phyloP scores from a whole-genome alignment of 2,329 filamentous ascomycete genomes.

The Fusarium udum region DNA sequence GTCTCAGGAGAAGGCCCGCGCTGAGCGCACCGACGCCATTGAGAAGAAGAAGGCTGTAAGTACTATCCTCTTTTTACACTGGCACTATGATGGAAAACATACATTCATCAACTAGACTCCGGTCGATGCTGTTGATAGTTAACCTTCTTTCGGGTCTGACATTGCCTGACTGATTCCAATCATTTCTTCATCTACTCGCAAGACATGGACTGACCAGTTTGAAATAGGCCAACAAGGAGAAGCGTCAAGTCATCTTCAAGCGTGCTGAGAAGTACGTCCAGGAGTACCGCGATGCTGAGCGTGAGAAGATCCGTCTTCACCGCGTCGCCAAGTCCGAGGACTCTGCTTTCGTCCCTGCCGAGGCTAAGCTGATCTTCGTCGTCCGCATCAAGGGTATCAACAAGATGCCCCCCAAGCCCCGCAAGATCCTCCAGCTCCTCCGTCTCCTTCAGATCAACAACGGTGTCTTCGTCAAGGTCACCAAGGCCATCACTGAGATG shows the following conservation, averaged over 20 bases:
- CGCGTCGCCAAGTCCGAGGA: conserved; percentile 92
- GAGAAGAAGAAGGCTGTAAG: conserved; percentile 93
- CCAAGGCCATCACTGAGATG: conserved; percentile 98
- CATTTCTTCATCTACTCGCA: conserved; percentile 26
- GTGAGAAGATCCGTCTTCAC: conserved; percentile 94
- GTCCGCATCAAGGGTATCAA: conserved; percentile 99
- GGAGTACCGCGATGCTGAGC: conserved; percentile 98
- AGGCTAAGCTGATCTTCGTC: conserved; percentile 97
- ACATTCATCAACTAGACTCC: conserved; percentile 88
- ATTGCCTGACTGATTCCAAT: conserved; percentile 46
- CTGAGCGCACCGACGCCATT: conserved; percentile 80
- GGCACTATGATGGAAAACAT: conserved; percentile 87
- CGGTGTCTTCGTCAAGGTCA: conserved; percentile 96
- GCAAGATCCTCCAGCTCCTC: conserved; percentile 99
- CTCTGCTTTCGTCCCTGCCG: conserved; percentile 91
- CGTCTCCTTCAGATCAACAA: conserved; percentile 99
- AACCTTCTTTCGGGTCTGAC: conserved; percentile 99
- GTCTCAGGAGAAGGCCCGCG: conserved; percentile 98
- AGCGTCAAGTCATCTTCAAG: conserved; percentile 99
- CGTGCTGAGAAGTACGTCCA: conserved; percentile 99
- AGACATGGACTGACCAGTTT: conserved; percentile 51
- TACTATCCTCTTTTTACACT: conserved; percentile 51
- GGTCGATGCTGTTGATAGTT: conserved; percentile 97
- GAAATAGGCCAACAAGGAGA: conserved; percentile 92
- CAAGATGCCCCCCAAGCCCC: conserved; percentile 99